Evolutionary conservation across 106 monocot genomes (phyloP), one percentile per base, ranked within the genome.

Genomic region (Phalaenopsis aphrodite): DNA sequence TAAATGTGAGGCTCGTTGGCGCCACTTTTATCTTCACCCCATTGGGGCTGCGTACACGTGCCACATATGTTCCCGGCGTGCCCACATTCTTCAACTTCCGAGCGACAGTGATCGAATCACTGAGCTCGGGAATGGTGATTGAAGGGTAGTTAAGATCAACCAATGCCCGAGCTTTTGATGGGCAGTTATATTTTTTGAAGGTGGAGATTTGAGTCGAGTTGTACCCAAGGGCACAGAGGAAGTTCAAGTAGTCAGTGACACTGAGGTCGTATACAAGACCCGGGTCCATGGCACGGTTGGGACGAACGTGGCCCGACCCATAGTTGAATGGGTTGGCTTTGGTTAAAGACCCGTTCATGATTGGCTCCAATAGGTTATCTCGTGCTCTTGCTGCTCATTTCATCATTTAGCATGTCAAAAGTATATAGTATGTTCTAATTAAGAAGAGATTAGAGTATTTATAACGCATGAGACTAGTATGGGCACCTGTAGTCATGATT

Each of bases 11-110:
- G 9, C 8, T 73, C 12, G 7, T 17, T 0, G 95, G 92, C 41
- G 15, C 46, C 77, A 92, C 90, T 8, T 65, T 48, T 9, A 90
- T 87, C 5, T 78, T 57, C n/a, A 95, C 30, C 14, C 87, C 90
- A 0, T 8, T 42, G 1, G 88, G 92, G 5, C 69, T 48, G 2
- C 16, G 55, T n/a, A 90, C 81, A 10, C 75, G 75, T 0, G 43
- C 87, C 0, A 0, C 79, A 45, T 92, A 95, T 1, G 81, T 85
- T 39, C 90, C 88, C 0, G 90, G 88, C 0, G 75, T 15, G 15
- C 92, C 95, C 1, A 95, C 92, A 47, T 95, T 95, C 79, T 85
- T 95, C 80, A 95, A 18, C 45, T 45, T 85, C 1, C 92, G 78
- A 0, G 56, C 76, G 17, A 92, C 83, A 5, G 78, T 83, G 39